These are phyloP conservation scores for Lenwebbia sp. DNA, from an alignment of 345 rosid genomes.

Conservation along the genomic window DNA sequence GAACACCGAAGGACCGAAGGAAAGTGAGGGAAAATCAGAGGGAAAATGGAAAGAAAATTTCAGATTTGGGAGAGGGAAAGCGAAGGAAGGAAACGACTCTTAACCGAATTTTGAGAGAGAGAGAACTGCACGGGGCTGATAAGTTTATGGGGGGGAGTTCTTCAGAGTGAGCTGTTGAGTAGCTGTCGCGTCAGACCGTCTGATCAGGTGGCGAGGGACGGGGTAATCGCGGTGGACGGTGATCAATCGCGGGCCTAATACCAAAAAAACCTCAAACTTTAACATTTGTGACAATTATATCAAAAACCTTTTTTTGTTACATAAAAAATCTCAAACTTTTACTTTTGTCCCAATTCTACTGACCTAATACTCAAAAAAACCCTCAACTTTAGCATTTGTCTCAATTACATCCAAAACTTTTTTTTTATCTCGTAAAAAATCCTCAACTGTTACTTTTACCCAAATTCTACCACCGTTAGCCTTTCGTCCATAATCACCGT, in stretches of 20 bases:
- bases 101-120: background rate
- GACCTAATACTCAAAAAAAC: too few relatives aligned
- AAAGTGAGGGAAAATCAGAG: background rate
- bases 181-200: background rate
- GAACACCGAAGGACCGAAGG: background rate
- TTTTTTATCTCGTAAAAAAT: too few relatives aligned
- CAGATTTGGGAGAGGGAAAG: background rate
- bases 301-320: too few relatives aligned
- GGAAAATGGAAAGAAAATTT: background rate
- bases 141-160: background rate
- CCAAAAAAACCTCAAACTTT: too few relatives aligned
- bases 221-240: background rate
- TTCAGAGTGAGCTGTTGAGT: background rate
- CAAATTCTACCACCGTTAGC: too few relatives aligned
- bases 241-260: background rate
- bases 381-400: too few relatives aligned
- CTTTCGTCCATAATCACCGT: too few relatives aligned
- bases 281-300: too few relatives aligned
- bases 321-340: too few relatives aligned
- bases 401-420: too few relatives aligned
- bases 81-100: background rate
- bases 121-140: background rate
- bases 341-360: too few relatives aligned
- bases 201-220: background rate
- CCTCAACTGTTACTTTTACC: too few relatives aligned